A percentile compares a stretch with the other conserved stretches of the same genome.
Conservation (phyloP, 257 asterid genomes). For the Solanum neorickii region DNA sequence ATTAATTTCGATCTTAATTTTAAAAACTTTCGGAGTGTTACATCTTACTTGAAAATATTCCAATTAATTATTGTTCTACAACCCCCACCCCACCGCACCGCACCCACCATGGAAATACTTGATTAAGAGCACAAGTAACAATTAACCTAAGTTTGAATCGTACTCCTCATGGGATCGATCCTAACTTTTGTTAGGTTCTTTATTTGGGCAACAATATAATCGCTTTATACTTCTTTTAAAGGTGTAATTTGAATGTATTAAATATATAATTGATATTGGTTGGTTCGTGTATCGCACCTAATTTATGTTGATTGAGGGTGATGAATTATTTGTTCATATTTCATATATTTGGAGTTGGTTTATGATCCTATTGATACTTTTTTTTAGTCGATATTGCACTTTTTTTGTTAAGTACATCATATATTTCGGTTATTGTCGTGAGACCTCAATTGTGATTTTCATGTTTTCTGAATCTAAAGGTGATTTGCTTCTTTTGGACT, state of each 20-base stretch:
- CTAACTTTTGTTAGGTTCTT: neutral
- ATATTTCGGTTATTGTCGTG: neutral
- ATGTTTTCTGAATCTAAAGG: accelerated
- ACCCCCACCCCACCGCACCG: no score
- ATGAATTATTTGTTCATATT: neutral
- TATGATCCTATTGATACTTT: neutral
- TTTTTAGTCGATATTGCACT: neutral
- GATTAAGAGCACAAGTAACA: no score
- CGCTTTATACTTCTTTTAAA: no score
- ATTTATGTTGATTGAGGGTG: neutral
- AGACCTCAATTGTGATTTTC: no score
- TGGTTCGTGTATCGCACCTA: neutral
- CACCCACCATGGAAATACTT: no score
- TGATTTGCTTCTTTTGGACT: neutral
- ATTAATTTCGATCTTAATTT: no score
- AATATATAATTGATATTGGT: neutral
- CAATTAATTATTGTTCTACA: no score
- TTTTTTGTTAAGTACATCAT: neutral
- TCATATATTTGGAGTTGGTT: neutral
- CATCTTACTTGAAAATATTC: no score
- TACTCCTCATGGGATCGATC: neutral
- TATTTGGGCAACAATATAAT: neutral
- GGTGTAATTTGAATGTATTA: neutral
- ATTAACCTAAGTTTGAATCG: no score
- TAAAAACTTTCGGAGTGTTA: no score